Evolutionary conservation across 192 early-diverging fungal genomes (phyloP).

Genomic region (Backusella westeae): DNA sequence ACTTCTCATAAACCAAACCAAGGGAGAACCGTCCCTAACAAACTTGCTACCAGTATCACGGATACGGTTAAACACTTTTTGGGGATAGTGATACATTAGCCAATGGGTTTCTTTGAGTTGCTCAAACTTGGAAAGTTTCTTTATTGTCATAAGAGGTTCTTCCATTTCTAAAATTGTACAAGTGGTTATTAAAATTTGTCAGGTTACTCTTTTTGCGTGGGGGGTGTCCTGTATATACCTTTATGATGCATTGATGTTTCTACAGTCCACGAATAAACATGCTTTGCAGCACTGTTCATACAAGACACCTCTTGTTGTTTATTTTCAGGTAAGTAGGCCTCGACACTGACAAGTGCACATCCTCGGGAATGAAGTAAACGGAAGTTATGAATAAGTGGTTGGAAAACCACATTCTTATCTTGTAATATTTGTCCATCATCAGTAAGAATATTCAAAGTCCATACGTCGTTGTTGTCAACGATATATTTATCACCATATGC

Average conservation of each 20-base stretch:
- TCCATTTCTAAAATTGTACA: background rate
- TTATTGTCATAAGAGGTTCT: background rate
- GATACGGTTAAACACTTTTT: constrained; percentile 6
- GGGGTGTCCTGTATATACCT: background rate
- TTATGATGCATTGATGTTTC: constrained; percentile 37
- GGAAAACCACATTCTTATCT: constrained; percentile 45
- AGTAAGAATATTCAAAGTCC: constrained; percentile 71
- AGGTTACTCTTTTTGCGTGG: too few relatives aligned
- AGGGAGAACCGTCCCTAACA: background rate
- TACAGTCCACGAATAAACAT: constrained; percentile 72
- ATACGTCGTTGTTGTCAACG: constrained; percentile 89
- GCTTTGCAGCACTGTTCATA: constrained; percentile 69
- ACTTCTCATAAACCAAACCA: background rate
- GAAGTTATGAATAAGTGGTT: constrained; percentile 65
- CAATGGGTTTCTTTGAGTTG: constrained; percentile 19
- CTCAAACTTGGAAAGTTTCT: background rate
- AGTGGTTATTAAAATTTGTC: background rate
- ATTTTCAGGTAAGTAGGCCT: constrained; percentile 81
- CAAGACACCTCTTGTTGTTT: constrained; percentile 92
- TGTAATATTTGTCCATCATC: constrained; percentile 42
- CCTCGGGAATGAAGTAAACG: constrained; percentile 70
- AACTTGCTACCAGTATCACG: background rate
- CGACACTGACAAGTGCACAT: constrained; percentile 81
- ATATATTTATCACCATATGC: constrained; percentile 67
- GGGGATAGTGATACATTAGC: constrained; percentile 16